Evolutionary conservation across 306 rosid species (phyloP).

Genomic region (Cajanus cajan): DNA sequence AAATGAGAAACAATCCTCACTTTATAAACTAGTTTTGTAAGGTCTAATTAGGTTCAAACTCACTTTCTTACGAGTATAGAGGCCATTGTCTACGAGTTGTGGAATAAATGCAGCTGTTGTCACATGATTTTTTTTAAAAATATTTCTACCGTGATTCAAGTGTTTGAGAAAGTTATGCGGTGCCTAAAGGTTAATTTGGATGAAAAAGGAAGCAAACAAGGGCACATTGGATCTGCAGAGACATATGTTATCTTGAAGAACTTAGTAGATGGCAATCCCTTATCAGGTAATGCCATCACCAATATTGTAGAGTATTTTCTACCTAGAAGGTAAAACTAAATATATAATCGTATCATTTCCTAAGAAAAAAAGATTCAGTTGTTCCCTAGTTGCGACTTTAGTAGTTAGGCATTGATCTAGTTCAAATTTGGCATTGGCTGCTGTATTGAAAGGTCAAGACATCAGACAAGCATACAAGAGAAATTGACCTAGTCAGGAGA

Average conservation of each 20-base stretch:
- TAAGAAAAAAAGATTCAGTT: not conserved
- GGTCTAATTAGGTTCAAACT: too few species aligned
- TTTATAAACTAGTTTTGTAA: too few species aligned
- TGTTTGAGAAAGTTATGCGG: not conserved
- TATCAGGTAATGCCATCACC: not conserved
- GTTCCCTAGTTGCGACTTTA: not conserved
- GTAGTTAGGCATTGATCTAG: constrained; percentile 8
- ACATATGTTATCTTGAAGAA: not conserved
- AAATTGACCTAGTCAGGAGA: constrained; percentile 24
- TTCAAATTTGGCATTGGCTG: not conserved
- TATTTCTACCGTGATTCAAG: not conserved
- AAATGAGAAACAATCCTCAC: too few species aligned
- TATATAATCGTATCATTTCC: not conserved
- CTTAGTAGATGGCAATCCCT: not conserved
- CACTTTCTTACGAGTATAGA: too few species aligned
- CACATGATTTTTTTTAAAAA: not conserved
- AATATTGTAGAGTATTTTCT: not conserved
- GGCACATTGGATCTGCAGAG: not conserved
- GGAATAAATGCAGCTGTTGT: not conserved
- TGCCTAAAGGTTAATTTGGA: not conserved
- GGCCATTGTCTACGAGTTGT: not conserved
- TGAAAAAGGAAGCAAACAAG: not conserved
- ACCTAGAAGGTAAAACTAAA: not conserved
- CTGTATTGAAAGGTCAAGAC: not conserved
- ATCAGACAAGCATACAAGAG: not conserved